Conservation (phyloP, 78 protist genomes). For the Pelomyxa schiedti region DNA sequence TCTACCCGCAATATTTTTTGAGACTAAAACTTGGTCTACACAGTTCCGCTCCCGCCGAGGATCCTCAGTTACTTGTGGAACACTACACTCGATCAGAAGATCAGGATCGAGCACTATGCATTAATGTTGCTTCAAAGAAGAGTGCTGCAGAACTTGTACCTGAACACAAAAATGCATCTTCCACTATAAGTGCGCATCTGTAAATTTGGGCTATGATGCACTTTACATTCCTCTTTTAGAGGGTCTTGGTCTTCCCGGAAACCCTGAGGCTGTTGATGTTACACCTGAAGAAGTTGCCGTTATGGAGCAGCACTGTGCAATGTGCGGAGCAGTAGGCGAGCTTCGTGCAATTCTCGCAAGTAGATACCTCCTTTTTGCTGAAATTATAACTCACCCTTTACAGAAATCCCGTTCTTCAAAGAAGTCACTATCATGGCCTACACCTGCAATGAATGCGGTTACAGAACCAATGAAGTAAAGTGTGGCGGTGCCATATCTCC, state of each 20-base stretch:
- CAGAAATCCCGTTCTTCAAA: slow-evolving; percentile 82
- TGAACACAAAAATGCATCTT: neutral
- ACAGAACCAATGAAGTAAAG: slow-evolving; percentile 63
- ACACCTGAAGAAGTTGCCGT: neutral
- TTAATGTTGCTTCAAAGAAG: neutral
- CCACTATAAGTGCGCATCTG: neutral
- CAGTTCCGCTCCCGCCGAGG: neutral
- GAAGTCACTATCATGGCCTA: slow-evolving; percentile 68
- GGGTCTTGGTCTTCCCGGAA: too few species aligned
- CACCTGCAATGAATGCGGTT: slow-evolving; percentile 78
- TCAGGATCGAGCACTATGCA: slow-evolving; percentile 38
- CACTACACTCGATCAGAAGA: slow-evolving; percentile 37
- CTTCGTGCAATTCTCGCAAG: neutral
- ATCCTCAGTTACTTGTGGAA: neutral
- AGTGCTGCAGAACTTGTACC: neutral
- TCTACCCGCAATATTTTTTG: neutral
- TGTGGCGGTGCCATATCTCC: slow-evolving; percentile 70
- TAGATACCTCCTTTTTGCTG: too few species aligned
- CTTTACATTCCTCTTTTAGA: too few species aligned
- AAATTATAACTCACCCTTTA: neutral
- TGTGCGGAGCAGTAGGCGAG: neutral
- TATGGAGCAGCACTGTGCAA: neutral
- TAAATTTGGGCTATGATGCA: too few species aligned
- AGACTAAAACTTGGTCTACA: neutral
- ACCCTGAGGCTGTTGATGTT: too few species aligned